Percentiles rank a stretch among this genome's conserved stretches.
Conservation (phyloP, 768 basidiomycete genomes). For the Calocera viscosa region DNA sequence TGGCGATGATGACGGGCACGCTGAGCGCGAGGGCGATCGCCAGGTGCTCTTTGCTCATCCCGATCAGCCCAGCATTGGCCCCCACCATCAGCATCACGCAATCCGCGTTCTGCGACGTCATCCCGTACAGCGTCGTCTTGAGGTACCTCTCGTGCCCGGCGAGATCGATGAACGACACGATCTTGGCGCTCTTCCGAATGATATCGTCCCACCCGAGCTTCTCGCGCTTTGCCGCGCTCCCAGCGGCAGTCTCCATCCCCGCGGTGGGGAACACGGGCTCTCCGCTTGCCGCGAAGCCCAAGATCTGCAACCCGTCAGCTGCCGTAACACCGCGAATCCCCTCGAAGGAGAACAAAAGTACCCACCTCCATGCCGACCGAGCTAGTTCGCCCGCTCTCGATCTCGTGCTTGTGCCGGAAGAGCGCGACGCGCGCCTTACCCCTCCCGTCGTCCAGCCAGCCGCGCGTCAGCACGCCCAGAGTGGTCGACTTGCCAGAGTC, state of each 20-base stretch:
- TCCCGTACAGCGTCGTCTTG: conserved; percentile 80
- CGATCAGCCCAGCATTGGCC: conserved; percentile 77
- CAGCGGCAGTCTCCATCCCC: conserved; percentile 23
- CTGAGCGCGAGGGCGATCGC: conserved; percentile 87
- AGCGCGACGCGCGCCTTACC: conserved; percentile 74
- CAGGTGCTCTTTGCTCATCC: conserved; percentile 93
- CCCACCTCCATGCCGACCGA: conserved; percentile 93
- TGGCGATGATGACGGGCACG: conserved; percentile 84
- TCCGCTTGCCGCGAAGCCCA: conserved; percentile 73
- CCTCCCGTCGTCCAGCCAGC: conserved; percentile 68
- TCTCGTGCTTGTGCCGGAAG: conserved; percentile 94
- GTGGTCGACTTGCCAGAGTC: conserved; percentile 87
- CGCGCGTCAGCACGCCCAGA: conserved; percentile 87
- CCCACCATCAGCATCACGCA: conserved; percentile 90
- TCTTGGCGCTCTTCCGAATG: conserved; percentile 74
- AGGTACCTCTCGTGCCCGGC: conserved; percentile 80
- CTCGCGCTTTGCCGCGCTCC: conserved; percentile 44
- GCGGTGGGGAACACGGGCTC: conserved; percentile 54
- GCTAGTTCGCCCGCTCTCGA: conserved; percentile 89
- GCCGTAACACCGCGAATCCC: neutral
- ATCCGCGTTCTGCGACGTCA: conserved; percentile 81
- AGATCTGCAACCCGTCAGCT: conserved; percentile 42
- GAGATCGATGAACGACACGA: conserved; percentile 88
- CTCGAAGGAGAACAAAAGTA: neutral
- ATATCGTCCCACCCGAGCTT: conserved; percentile 96